phyloP scores from a whole-genome alignment of 257 asterid species.

The Asclepias syriaca region DNA sequence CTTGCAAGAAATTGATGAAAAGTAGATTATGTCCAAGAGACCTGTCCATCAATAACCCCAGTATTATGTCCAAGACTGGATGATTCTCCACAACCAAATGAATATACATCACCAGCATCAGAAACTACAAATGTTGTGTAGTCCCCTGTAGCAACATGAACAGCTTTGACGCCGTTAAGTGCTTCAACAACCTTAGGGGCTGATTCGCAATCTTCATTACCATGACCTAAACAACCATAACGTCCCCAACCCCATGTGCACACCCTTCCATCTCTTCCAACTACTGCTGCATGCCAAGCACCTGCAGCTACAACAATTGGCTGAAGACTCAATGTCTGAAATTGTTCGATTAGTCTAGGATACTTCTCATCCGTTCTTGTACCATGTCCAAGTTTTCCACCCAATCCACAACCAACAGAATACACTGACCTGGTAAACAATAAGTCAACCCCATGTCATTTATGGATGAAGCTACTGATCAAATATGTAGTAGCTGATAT shows the following conservation, averaged over 20 bases:
- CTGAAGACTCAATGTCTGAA: conserved; percentile 67
- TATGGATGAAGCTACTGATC: not conserved
- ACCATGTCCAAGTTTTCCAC: conserved; percentile 98
- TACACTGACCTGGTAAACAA: conserved; percentile 81
- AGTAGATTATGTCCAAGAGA: conserved; percentile 16
- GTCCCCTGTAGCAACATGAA: conserved; percentile 90
- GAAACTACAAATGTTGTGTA: conserved; percentile 94
- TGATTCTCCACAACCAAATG: conserved; percentile 95
- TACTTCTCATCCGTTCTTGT: conserved; percentile 74
- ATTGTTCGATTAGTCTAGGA: conserved; percentile 79
- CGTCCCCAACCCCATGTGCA: conserved; percentile 99
- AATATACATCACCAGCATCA: conserved; percentile 77
- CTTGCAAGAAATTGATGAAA: not conserved
- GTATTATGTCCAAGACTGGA: conserved; percentile 90
- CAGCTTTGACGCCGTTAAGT: conserved; percentile 69
- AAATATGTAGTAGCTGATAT: not conserved
- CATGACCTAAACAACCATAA: conserved; percentile 97
- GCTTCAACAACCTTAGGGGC: conserved; percentile 89
- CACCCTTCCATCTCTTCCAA: conserved; percentile 90
- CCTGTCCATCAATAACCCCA: conserved; percentile 71
- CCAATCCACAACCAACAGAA: conserved; percentile 99
- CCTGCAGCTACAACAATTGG: conserved; percentile 95
- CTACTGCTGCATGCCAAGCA: conserved; percentile 99
- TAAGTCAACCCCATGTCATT: not conserved
- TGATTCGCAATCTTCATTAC: conserved; percentile 89